Evolutionary conservation across 75 land plant genomes (phyloP).

Genomic region (Pseudotsuga menziesii): DNA sequence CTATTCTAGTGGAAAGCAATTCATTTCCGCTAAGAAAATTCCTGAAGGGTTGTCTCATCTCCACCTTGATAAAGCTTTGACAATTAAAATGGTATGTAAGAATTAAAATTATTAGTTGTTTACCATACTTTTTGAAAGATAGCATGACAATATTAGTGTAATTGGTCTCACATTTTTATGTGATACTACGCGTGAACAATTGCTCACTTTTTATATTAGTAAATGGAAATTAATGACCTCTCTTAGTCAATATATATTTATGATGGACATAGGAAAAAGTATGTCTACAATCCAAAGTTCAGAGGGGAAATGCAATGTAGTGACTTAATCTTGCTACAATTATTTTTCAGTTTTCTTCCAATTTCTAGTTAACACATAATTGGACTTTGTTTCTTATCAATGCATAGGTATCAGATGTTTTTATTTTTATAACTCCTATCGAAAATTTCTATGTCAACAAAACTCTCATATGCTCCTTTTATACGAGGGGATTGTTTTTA

Average conservation of each 20-base stretch:
- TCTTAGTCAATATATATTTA: background rate
- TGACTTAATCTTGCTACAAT: background rate
- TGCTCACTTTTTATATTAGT: too few species aligned
- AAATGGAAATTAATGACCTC: background rate
- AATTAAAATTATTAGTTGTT: background rate
- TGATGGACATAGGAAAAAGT: background rate
- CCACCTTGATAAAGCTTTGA: constrained; percentile 65
- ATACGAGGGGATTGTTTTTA: background rate
- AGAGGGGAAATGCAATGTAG: background rate
- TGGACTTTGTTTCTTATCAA: background rate
- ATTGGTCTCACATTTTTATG: background rate
- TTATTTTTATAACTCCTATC: background rate
- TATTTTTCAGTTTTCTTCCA: background rate
- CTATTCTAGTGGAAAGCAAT: constrained; percentile 82
- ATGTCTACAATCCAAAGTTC: background rate
- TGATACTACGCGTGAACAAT: too few species aligned
- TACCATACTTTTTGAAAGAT: background rate
- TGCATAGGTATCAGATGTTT: background rate
- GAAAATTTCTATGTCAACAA: background rate
- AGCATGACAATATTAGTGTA: background rate
- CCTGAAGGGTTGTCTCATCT: constrained; percentile 78
- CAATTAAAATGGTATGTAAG: constrained; percentile 69
- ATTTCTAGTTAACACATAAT: background rate
- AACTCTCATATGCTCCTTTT: background rate
- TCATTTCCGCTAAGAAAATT: constrained; percentile 78